Conservation (phyloP, 169 alveolate species). For the Babesia ovis region DNA sequence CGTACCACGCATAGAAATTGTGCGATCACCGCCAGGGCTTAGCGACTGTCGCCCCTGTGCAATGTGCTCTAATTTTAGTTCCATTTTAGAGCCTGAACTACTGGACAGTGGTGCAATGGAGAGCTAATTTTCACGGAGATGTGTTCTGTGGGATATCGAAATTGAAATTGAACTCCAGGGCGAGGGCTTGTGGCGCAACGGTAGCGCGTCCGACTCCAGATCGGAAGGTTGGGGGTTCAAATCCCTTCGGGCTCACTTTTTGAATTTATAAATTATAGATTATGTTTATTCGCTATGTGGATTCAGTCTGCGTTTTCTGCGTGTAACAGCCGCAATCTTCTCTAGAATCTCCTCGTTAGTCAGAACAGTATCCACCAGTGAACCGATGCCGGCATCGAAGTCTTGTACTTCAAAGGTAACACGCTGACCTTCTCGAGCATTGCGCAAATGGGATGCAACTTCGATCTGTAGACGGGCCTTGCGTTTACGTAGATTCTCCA, state of each 20-base stretch:
- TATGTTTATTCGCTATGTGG: not conserved
- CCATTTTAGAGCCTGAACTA: conserved; percentile 16
- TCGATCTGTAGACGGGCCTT: not conserved
- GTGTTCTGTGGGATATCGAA: not conserved
- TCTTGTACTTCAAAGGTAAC: conserved; percentile 25
- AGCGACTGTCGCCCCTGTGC: conserved; percentile 49
- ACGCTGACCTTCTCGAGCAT: conserved; percentile 49
- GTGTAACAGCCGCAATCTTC: conserved; percentile 11
- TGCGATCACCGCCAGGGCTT: conserved; percentile 66
- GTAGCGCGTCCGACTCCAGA: conserved; percentile 95
- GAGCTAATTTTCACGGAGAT: not conserved
- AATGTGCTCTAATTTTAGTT: conserved; percentile 51
- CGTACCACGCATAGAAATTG: conserved; percentile 59
- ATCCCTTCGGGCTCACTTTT: conserved; percentile 89
- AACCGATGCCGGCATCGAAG: conserved; percentile 16
- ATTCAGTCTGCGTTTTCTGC: too few relatives aligned
- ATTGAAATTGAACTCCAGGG: not conserved
- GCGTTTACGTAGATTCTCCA: not conserved
- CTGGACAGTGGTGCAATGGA: not conserved
- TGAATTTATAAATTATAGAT: not conserved
- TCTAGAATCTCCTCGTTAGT: conserved; percentile 61
- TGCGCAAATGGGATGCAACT: conserved; percentile 9
- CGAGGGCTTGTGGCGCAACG: conserved; percentile 90
- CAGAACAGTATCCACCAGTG: conserved; percentile 17
- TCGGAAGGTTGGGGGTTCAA: conserved; percentile 94